phyloP scores from a whole-genome alignment of 306 rosid species.

The Aeschynomene evenia region DNA sequence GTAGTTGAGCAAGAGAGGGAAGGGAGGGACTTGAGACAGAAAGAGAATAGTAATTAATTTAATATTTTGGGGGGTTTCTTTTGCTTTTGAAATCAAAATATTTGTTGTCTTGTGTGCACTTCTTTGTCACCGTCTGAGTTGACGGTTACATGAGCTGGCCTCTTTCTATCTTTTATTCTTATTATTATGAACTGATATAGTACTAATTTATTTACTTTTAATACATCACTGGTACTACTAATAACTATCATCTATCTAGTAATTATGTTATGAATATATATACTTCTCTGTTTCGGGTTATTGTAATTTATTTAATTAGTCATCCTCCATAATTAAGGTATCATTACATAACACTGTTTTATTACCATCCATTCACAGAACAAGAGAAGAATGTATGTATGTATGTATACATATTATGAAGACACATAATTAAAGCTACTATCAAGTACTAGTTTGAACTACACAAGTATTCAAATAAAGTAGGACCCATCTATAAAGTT shows the following conservation, averaged over 20 bases:
- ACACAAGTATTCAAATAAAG: not conserved
- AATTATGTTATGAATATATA: too few species aligned
- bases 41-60: not conserved
- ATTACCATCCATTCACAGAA: too few species aligned
- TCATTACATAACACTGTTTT: not conserved
- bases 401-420: too few species aligned
- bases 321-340: not conserved
- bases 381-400: too few species aligned
- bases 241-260: too few species aligned
- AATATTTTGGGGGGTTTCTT: not conserved
- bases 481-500: not conserved
- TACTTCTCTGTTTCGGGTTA: too few species aligned
- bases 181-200: not conserved
- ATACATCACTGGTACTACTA: too few species aligned
- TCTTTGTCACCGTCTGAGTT: slow-evolving; percentile 11
- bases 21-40: too few species aligned
- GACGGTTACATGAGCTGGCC: slow-evolving; percentile 26
- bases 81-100: slow-evolving; percentile 14
- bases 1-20: too few species aligned
- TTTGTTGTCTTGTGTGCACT: slow-evolving; percentile 18
- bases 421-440: not conserved
- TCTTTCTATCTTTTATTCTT: not conserved
- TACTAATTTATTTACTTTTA: too few species aligned
- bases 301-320: too few species aligned
- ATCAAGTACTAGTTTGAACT: not conserved